Evolutionary conservation across 2,329 filamentous ascomycete species (phyloP).

Genomic region (Juglanconis oblonga): DNA sequence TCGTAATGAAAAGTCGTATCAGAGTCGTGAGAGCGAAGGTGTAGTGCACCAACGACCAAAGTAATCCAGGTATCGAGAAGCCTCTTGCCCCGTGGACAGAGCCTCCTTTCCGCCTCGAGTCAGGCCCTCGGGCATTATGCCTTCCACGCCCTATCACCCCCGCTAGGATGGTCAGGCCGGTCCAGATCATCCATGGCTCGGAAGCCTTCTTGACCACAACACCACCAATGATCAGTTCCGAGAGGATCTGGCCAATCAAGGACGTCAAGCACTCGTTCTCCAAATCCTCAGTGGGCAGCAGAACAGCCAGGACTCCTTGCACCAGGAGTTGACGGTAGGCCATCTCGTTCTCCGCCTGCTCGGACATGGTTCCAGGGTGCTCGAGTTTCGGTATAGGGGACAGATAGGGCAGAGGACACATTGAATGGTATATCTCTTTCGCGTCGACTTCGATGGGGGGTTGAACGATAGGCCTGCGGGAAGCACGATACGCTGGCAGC

Average conservation of each 20-base stretch:
- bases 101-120: slow-evolving; percentile 17
- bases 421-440: slow-evolving; percentile 75
- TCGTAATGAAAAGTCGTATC: slow-evolving; percentile 63
- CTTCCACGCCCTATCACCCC: slow-evolving; percentile 33
- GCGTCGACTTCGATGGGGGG: slow-evolving; percentile 60
- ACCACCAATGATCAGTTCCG: slow-evolving; percentile 85
- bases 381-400: slow-evolving; percentile 67
- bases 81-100: not conserved
- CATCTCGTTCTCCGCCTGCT: slow-evolving; percentile 74
- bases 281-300: slow-evolving; percentile 89
- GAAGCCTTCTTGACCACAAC: slow-evolving; percentile 75
- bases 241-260: slow-evolving; percentile 82
- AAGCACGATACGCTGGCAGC: slow-evolving; percentile 66
- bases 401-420: slow-evolving; percentile 77
- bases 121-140: slow-evolving; percentile 8
- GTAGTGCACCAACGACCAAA: slow-evolving; percentile 57
- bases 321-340: slow-evolving; percentile 87
- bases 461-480: slow-evolving; percentile 56
- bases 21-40: slow-evolving; percentile 55
- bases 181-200: slow-evolving; percentile 87
- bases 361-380: slow-evolving; percentile 46
- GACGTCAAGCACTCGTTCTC: slow-evolving; percentile 82
- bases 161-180: slow-evolving; percentile 72
- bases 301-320: slow-evolving; percentile 73
- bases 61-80: slow-evolving; percentile 45